Base-by-base conservation (phyloP, 169 alveolate species). In the Cryptosporidium sp. region DNA sequence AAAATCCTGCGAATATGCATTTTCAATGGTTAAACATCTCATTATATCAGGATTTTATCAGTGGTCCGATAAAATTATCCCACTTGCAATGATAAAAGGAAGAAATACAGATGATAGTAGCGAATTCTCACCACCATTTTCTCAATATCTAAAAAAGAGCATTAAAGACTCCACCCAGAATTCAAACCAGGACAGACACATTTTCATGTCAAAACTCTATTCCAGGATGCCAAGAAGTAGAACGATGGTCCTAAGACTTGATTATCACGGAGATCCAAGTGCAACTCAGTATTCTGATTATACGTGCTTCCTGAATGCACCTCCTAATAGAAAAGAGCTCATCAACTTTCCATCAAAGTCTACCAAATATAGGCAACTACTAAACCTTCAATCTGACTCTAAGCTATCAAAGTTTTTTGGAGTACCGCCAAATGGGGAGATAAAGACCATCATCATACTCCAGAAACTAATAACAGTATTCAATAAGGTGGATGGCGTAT, bases 161-260 rank as follows among this genome's bases (percentile, higher is more conserved):
- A 14, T n/a, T 14, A 31, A 65, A 26, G 26, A 75, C 16, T 18
- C 37, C 26, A n/a, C 10, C 31, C 21, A n/a, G 7, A 73, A 52
- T 35, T n/a, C 6, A 3, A 44, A 21, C 35, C 51, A 73, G 4
- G 71, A 73, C 23, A 80, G 53, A 62, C 89, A 80, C 44, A 62
- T 80, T 18, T 80, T 80, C 23, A 80, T 80, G 89, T 69, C 89
- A 26, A 80, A 80, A 53, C 26, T 80, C 6, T 65, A 80, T 80
- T 62, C 89, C 6, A 60, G 89, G 62, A 39, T 80, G 37, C 89
- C 89, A 16, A 80, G 89, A 65, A 80, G 80, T 29, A 80, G 75
- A 65, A 80, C 89, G 6, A 62, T 80, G 72, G 80, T 39, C 18
- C 33, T 80, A 42, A 60, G 89, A 37, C 51, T 80, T n/a, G 89